Conservation (phyloP, 2,329 filamentous ascomycete genomes). For the Phialophora tarda region DNA sequence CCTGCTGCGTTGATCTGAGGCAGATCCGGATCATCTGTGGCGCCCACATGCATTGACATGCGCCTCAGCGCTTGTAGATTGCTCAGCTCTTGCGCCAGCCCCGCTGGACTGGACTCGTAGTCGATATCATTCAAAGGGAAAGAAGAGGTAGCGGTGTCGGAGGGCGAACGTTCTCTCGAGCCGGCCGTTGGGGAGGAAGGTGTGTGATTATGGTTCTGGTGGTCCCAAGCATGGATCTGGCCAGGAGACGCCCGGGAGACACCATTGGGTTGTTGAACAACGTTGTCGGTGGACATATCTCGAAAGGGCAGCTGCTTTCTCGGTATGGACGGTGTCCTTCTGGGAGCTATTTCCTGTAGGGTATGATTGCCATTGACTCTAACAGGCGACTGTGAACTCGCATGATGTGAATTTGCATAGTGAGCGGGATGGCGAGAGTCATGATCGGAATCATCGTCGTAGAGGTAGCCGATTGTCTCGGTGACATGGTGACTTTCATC, state of each 20-base stretch:
- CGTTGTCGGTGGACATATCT: slow-evolving; percentile 30
- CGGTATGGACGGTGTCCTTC: slow-evolving; percentile 25
- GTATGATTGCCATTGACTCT: slow-evolving; percentile 23
- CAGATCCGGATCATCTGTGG: slow-evolving; percentile 63
- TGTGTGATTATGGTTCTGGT: slow-evolving; percentile 59
- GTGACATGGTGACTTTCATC: slow-evolving; percentile 94
- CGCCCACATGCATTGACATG: slow-evolving; percentile 90
- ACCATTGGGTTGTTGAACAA: slow-evolving; percentile 43
- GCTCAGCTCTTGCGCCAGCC: slow-evolving; percentile 88
- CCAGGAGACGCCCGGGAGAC: slow-evolving; percentile 39
- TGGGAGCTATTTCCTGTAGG: slow-evolving; percentile 16
- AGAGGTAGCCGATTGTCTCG: slow-evolving; percentile 89
- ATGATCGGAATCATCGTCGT: slow-evolving; percentile 70
- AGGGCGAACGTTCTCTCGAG: slow-evolving; percentile 59
- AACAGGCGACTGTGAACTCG: slow-evolving; percentile 13
- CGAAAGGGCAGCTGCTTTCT: slow-evolving; percentile 30
- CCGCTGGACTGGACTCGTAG: slow-evolving; percentile 86
- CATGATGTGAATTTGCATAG: slow-evolving; percentile 18
- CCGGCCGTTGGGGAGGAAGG: slow-evolving; percentile 62
- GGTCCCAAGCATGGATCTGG: slow-evolving; percentile 45
- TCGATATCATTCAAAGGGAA: slow-evolving; percentile 82
- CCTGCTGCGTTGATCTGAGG: slow-evolving; percentile 50
- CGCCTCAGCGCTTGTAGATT: slow-evolving; percentile 88
- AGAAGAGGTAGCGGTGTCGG: slow-evolving; percentile 63
- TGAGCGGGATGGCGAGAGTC: slow-evolving; percentile 16